Evolutionary conservation across 2,329 filamentous ascomycete species (phyloP).

Genomic region (Coniochaeta sp.): DNA sequence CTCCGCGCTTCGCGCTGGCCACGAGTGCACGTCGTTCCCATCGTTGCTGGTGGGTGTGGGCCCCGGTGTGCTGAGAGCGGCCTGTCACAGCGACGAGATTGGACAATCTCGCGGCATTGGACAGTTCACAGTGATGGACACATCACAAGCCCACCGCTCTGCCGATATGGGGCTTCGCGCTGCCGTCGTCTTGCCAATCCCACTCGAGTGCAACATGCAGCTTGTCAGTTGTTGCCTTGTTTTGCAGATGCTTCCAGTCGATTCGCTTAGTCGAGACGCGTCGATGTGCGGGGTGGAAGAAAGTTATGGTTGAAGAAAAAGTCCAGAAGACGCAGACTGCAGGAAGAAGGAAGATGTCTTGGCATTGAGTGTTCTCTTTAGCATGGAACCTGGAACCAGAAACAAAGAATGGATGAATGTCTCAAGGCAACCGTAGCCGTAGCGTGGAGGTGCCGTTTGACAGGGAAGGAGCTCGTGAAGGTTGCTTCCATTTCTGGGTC

Average conservation of each 20-base stretch:
- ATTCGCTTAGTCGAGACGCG: neutral
- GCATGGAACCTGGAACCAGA: no score
- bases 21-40: neutral
- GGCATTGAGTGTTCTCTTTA: neutral
- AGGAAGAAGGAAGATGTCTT: neutral
- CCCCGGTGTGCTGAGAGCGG: conserved; percentile 10
- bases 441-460: neutral
- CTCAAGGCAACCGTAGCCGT: neutral
- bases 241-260: conserved; percentile 1
- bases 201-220: neutral
- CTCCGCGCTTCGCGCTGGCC: conserved; percentile 19
- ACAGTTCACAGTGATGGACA: conserved; percentile 7
- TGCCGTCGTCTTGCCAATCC: neutral
- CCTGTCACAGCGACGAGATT: conserved; percentile 23
- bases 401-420: neutral
- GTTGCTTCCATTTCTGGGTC: neutral
- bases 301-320: no score
- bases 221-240: neutral
- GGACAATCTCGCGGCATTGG: conserved; percentile 23
- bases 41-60: conserved; percentile 5
- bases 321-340: no score
- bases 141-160: conserved; percentile 9
- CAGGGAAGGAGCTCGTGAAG: neutral
- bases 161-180: neutral
- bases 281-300: neutral